A percentile compares a stretch with the other conserved stretches of the same genome.
These are phyloP conservation scores for Entamoeba moshkovskii DNA, from an alignment of 208 protist genomes.

Conservation along the genomic window DNA sequence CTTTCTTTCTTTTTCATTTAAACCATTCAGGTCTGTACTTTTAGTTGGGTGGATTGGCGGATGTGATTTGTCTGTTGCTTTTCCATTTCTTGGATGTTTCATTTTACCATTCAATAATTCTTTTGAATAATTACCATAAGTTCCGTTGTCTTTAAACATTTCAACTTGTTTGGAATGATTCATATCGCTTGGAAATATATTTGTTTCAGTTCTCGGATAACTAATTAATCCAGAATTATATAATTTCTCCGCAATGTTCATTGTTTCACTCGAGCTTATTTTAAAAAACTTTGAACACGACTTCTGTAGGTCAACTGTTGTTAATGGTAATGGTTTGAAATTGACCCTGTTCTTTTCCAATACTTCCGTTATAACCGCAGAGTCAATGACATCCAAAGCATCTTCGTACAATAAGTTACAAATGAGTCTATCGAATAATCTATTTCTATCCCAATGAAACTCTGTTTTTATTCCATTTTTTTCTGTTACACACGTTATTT, in stretches of 20 bases:
- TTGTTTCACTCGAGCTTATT: constrained; percentile 31
- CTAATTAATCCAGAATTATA: constrained; percentile 87
- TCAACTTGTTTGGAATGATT: neutral
- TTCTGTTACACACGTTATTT: neutral
- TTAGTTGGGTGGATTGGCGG: constrained; percentile 66
- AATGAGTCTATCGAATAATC: neutral
- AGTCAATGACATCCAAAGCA: neutral
- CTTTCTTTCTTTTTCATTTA: constrained; percentile 9
- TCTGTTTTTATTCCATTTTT: neutral
- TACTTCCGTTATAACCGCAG: neutral
- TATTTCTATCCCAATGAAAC: neutral
- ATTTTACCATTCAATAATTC: constrained; percentile 6
- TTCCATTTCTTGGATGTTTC: neutral
- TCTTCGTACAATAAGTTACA: neutral
- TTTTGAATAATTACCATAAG: neutral
- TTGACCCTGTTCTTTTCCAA: neutral
- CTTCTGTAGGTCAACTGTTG: constrained; percentile 90
- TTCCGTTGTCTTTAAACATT: neutral
- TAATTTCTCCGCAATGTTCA: constrained; percentile 69
- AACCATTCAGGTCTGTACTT: neutral
- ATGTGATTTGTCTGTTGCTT: constrained; percentile 52
- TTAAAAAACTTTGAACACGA: constrained; percentile 57
- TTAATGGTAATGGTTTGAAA: constrained; percentile 67
- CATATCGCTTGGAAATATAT: constrained; percentile 52
- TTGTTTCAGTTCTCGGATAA: constrained; percentile 92